A percentile compares a stretch with the other conserved stretches of the same genome.
Evolutionary conservation across 148 eudicot species (phyloP).

Genomic region (Chenopodium album): DNA sequence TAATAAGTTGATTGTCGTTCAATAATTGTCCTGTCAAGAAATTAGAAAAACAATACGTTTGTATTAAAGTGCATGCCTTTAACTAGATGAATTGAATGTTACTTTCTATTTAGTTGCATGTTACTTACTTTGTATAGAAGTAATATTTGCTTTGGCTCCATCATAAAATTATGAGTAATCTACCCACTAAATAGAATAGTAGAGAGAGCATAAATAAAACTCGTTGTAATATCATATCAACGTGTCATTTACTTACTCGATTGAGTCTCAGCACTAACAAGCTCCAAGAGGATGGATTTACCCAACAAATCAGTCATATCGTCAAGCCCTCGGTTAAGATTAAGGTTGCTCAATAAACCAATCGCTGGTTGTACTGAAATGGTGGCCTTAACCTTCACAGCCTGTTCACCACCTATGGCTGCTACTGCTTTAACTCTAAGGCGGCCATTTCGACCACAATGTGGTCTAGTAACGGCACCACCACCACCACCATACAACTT

Average conservation of each 20-base stretch:
- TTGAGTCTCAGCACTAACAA: slow-evolving; percentile 34
- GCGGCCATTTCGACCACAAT: not conserved
- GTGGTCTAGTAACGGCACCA: not conserved
- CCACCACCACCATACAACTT: not conserved
- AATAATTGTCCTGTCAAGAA: too few species aligned
- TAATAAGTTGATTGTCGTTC: too few species aligned
- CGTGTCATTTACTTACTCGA: slow-evolving; percentile 30
- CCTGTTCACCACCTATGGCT: not conserved
- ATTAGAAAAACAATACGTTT: too few species aligned
- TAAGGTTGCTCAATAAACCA: slow-evolving; percentile 19
- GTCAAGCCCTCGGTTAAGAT: slow-evolving; percentile 30
- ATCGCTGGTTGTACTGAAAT: slow-evolving; percentile 26
- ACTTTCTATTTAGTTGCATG: too few species aligned
- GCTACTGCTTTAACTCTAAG: not conserved
- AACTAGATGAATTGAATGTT: too few species aligned
- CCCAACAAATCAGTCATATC: slow-evolving; percentile 37
- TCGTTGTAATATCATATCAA: too few species aligned
- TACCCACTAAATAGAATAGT: too few species aligned
- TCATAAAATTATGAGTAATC: too few species aligned
- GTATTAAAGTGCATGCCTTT: too few species aligned
- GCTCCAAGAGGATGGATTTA: slow-evolving; percentile 36
- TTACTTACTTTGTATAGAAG: too few species aligned
- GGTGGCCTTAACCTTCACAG: slow-evolving; percentile 22
- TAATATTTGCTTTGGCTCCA: too few species aligned
- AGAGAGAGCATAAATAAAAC: too few species aligned